phyloP scores from a whole-genome alignment of 176 grass and related monocot genomes.

The Raddia distichophylla region DNA sequence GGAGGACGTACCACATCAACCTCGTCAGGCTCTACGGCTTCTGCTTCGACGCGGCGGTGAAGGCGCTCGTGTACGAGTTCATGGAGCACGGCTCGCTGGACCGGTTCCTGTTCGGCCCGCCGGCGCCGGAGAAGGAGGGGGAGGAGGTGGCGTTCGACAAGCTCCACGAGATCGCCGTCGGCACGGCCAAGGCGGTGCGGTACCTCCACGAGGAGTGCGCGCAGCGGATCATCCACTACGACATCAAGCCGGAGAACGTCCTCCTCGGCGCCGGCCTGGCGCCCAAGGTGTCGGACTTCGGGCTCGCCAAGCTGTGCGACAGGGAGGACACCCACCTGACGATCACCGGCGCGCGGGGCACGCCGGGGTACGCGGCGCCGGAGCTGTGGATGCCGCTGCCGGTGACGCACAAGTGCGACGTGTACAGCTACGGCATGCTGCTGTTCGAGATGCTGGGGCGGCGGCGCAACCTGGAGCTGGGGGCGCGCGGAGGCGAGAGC shows the following conservation, averaged over 20 bases:
- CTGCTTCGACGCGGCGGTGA: constrained; percentile 52
- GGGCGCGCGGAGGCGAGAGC: constrained; percentile 45
- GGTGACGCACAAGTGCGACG: constrained; percentile 69
- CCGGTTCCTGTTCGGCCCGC: constrained; percentile 39
- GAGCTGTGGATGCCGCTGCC: constrained; percentile 73
- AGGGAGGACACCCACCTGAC: constrained; percentile 61
- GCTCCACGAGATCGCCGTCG: constrained; percentile 55
- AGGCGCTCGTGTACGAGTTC: constrained; percentile 78
- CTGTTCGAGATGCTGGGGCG: constrained; percentile 69
- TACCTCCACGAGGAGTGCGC: constrained; percentile 78
- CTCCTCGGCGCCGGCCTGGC: constrained; percentile 46
- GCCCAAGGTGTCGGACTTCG: constrained; percentile 77
- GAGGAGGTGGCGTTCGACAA: constrained; percentile 5
- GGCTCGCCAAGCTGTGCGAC: constrained; percentile 62
- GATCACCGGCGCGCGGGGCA: constrained; percentile 57
- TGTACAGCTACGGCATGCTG: constrained; percentile 80
- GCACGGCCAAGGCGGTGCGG: constrained; percentile 54
- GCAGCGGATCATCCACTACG: constrained; percentile 68
- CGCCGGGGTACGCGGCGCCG: constrained; percentile 68
- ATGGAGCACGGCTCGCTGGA: constrained; percentile 62
- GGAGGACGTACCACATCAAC: constrained; percentile 71
- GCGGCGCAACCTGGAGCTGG: constrained; percentile 60
- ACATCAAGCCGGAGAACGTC: constrained; percentile 84
- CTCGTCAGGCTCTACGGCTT: constrained; percentile 76
- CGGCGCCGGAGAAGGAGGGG: not conserved